These are phyloP conservation scores for Lentinus brumalis DNA, from an alignment of 768 basidiomycete genomes.

Conservation along the genomic window DNA sequence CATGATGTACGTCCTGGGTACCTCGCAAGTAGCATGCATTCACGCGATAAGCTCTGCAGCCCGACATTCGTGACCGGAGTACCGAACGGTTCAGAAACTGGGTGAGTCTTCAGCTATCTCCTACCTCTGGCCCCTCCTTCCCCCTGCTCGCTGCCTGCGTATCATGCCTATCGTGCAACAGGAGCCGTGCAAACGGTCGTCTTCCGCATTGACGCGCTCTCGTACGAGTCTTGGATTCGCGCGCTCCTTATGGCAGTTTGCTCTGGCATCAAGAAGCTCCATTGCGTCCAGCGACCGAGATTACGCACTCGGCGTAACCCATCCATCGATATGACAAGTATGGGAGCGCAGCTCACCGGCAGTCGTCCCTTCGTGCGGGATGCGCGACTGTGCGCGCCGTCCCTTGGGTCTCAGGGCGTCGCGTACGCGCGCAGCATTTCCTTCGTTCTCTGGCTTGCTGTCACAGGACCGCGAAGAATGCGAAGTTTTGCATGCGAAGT, in stretches of 20 bases:
- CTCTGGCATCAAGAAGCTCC: slow-evolving; percentile 2
- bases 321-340: slow-evolving; percentile 13
- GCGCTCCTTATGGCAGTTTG: slow-evolving; percentile 11
- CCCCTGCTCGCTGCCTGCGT: slow-evolving; percentile 1
- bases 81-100: slow-evolving; percentile 91
- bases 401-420: background rate
- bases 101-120: slow-evolving; percentile 48
- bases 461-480: slow-evolving; percentile 1
- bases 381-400: background rate
- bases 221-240: slow-evolving; percentile 16
- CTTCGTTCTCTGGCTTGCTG: background rate
- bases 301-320: slow-evolving; percentile 12
- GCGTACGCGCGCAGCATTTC: background rate
- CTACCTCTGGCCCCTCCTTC: background rate
- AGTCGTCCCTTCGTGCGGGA: background rate
- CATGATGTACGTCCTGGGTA: slow-evolving; percentile 69
- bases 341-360: slow-evolving; percentile 14
- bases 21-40: background rate
- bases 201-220: slow-evolving; percentile 7
- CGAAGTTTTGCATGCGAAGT: background rate
- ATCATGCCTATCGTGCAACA: background rate
- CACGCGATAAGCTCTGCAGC: slow-evolving; percentile 39
- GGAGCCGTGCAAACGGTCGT: background rate
- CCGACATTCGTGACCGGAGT: slow-evolving; percentile 96
- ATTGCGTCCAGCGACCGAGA: slow-evolving; percentile 4